These are phyloP conservation scores for Scenedesmus sp. DNA, from an alignment of 163 green algal genomes.

Conservation along the genomic window DNA sequence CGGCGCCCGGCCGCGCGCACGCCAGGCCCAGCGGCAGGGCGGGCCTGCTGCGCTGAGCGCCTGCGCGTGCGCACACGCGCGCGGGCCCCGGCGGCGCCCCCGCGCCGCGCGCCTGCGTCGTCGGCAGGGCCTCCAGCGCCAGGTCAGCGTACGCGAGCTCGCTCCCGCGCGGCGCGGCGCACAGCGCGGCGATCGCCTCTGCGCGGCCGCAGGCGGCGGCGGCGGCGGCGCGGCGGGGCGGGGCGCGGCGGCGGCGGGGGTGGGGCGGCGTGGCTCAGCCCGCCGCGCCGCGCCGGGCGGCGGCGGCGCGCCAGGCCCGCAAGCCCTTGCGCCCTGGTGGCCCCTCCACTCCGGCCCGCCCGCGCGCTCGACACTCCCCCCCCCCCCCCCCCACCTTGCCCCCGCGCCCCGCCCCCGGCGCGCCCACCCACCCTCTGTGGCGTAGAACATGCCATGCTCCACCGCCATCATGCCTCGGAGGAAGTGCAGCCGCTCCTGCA, in stretches of 20 bases:
- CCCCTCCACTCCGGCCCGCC: background rate
- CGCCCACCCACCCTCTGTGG: too few species aligned
- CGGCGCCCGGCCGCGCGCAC: too few species aligned
- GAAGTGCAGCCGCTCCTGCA: conserved; percentile 34
- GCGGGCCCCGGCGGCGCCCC: too few species aligned
- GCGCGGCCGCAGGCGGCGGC: too few species aligned
- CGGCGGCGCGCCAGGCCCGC: background rate
- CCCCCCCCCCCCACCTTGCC: too few species aligned
- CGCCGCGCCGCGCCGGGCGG: background rate
- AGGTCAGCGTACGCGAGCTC: conserved; percentile 32
- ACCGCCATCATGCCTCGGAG: conserved; percentile 5
- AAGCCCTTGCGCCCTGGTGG: background rate
- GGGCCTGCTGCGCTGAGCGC: too few species aligned
- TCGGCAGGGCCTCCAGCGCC: background rate
- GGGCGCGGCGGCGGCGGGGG: too few species aligned
- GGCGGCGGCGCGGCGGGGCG: too few species aligned
- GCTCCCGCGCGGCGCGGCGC: conserved; percentile 7
- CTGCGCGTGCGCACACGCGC: too few species aligned
- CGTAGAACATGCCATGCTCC: background rate
- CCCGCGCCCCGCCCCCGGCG: too few species aligned
- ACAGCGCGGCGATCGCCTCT: conserved; percentile 14
- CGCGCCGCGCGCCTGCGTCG: conserved; percentile 5
- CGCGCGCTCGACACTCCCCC: too few species aligned
- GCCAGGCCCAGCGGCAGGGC: too few species aligned
- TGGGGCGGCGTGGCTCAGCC: background rate